phyloP scores from a whole-genome alignment of 805 yeast species.

The Candida fluviatilis region DNA sequence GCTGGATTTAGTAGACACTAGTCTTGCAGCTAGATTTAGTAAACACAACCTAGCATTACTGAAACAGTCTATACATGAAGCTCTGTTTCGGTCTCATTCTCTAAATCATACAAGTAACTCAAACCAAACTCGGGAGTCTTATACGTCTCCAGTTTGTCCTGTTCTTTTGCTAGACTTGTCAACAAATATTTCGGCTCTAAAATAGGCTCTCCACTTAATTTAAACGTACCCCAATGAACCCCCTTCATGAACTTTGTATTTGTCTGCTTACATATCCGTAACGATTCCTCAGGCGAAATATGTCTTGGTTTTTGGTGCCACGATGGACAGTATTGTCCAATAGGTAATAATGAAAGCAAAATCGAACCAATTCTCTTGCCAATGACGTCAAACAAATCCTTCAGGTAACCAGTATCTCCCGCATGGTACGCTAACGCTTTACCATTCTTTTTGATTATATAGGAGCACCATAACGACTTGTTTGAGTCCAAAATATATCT shows the following conservation, averaged over 20 bases:
- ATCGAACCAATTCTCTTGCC: conserved; percentile 56
- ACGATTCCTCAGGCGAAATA: conserved; percentile 74
- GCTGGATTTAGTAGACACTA: too few relatives aligned
- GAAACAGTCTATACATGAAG: conserved; percentile 8
- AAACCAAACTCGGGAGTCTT: conserved; percentile 74
- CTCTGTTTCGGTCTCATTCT: conserved; percentile 13
- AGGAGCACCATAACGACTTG: conserved; percentile 85
- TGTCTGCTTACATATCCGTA: conserved; percentile 61
- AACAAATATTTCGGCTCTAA: conserved; percentile 73
- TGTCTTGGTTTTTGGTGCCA: conserved; percentile 94
- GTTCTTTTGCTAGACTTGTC: conserved; percentile 44
- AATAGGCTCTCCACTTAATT: conserved; percentile 82
- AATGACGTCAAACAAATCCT: conserved; percentile 66
- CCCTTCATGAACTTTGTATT: conserved; percentile 67
- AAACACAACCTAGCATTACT: too few relatives aligned
- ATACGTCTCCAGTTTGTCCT: conserved; percentile 26
- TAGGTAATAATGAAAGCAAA: conserved; percentile 70
- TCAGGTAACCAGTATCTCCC: conserved; percentile 91
- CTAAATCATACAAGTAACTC: conserved; percentile 52
- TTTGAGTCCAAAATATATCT: conserved; percentile 77
- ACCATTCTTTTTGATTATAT: conserved; percentile 60
- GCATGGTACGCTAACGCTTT: conserved; percentile 81
- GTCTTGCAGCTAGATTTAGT: too few relatives aligned
- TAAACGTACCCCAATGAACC: conserved; percentile 96
- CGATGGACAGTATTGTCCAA: conserved; percentile 92